Base-by-base conservation (phyloP, 2,329 filamentous ascomycete species). In the Aureobasidium zeae region DNA sequence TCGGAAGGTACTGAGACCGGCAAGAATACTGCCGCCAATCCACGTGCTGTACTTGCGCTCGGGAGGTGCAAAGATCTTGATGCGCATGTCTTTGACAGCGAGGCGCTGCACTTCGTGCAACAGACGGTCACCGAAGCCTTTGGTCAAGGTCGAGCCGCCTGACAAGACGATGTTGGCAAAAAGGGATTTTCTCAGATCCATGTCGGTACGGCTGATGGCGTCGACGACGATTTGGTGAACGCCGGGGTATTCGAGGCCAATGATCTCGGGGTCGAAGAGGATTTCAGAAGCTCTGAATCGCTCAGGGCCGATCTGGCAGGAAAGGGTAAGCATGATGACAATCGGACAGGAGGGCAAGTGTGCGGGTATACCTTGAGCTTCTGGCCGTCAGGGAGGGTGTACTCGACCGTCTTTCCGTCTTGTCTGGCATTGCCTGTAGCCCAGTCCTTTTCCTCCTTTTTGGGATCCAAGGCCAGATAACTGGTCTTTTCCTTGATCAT, bases 21-120 rank as follows among this genome's bases (percentile, higher is more conserved):
- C 91, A 53, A 98, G 71, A 66, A 98, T 98, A 63, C 91, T 95
- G 45, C 91, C 91, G 51, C 91, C 91, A 55, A 96, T 96, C 91
- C 91, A 98, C 22, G 91, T 98, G 50, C 87, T 95, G 70, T 96
- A 98, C 67, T 96, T 94, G 53, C 91, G 77, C 72, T 98, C 91
- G 5, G 91, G 89, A 44, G 91, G 91, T 43, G 91, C 91, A 69
- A 94, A 94, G 60, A 98, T 98, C 73, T 95, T 94, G 70, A 98
- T 96, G 58, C 88, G 80, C 89, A 95, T 98, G 63, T 98, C 91
- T 72, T 95, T 95, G 55, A 96, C 87, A 9, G 91, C 91, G 56
- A 96, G 70, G 61, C 82, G 76, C 68, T 95, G 91, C 53, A 96
- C 83, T 68, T 98, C 91, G 54, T 85, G 80, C 60, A 98, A 72